Base-by-base conservation (phyloP, 805 yeast genomes). In the Lipomyces orientalis region DNA sequence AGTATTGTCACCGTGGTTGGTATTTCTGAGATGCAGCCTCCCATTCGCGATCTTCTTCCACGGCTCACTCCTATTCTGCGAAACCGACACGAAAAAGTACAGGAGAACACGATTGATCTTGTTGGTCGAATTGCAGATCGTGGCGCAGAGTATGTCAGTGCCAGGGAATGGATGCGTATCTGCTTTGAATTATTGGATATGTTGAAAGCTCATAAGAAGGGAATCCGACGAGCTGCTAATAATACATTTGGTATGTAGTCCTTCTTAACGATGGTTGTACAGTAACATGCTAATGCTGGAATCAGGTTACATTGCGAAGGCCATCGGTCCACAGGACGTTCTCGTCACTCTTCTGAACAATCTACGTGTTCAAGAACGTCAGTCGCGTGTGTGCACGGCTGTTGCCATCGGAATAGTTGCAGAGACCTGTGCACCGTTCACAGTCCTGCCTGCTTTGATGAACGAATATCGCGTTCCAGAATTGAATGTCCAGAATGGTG, bases 341-440 rank as follows among this genome's bases (percentile, higher is more conserved):
- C 78, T 95, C 25, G 93, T 89, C 0, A 89, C 97, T 65, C 80
- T 95, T 49, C 79, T 95, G 65, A 91, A 90, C 73, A 94, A 94
- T 73, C 81, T 95, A 71, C 85, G 91, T 67, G 97, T 93, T 7
- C 98, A 94, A 76, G 98, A 95, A 76, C 90, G 99, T 75, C 99
- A 95, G 79, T 83, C 91, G 54, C 88, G 99, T 75, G 97, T 95
- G 8, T 94, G 97, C 77, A 92, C 98, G 0, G 97, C 99, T 5
- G 98, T 95, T 54, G 99, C 99, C 0, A 91, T 95, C 71, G 99
- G 97, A 49, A 93, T 95, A 73, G 97, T 95, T 8, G 98, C 98
- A 0, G 95, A 93, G 66, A 87, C 90, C 0, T 95, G 98, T 78
- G 86, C 91, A 0, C 97, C 98, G 0, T 95, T 90, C 78, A 91